Percentiles rank a stretch among this genome's conserved stretches.
Conservation (phyloP, 169 alveolate genomes). For the Plasmodium gonderi region DNA sequence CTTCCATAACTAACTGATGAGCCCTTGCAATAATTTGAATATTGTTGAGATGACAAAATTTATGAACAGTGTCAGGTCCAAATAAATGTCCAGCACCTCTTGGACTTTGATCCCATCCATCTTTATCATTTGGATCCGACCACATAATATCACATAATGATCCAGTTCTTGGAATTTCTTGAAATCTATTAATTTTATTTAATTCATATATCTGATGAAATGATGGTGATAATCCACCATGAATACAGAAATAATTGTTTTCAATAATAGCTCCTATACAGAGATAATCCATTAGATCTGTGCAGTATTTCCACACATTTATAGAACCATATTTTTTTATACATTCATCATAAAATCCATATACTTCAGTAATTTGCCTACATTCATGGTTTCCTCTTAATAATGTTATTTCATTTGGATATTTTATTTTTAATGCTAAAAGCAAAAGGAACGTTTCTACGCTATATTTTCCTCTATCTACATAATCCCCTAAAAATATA, state of each 20-base stretch:
- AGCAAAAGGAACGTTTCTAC: slow-evolving; percentile 98
- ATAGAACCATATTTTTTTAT: slow-evolving; percentile 98
- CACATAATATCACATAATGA: slow-evolving; percentile 99
- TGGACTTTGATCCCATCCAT: slow-evolving; percentile 96
- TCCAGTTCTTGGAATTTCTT: slow-evolving; percentile 95
- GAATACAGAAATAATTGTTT: slow-evolving; percentile 96
- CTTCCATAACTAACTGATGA: slow-evolving; percentile 99
- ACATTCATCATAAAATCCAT: slow-evolving; percentile 99
- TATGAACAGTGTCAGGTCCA: slow-evolving; percentile 96
- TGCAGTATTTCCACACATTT: slow-evolving; percentile 98
- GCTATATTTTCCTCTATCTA: slow-evolving; percentile 98
- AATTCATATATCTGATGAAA: slow-evolving; percentile 95
- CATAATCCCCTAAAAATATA: slow-evolving; percentile 99
- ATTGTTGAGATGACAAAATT: slow-evolving; percentile 95
- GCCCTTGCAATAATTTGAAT: slow-evolving; percentile 98
- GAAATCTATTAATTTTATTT: slow-evolving; percentile 91
- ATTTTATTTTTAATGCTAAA: slow-evolving; percentile 95
- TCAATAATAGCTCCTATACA: slow-evolving; percentile 98
- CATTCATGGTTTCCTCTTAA: slow-evolving; percentile 99
- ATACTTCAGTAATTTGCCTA: slow-evolving; percentile 97
- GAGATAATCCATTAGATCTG: slow-evolving; percentile 98
- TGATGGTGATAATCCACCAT: slow-evolving; percentile 99
- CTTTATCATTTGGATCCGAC: slow-evolving; percentile 96
- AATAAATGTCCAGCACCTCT: slow-evolving; percentile 99
- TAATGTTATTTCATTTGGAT: slow-evolving; percentile 96